A percentile compares a stretch with the other conserved stretches of the same genome.
Evolutionary conservation across 1,284 basidiomycete genomes (phyloP).

Genomic region (Anthracocystis setariae): DNA sequence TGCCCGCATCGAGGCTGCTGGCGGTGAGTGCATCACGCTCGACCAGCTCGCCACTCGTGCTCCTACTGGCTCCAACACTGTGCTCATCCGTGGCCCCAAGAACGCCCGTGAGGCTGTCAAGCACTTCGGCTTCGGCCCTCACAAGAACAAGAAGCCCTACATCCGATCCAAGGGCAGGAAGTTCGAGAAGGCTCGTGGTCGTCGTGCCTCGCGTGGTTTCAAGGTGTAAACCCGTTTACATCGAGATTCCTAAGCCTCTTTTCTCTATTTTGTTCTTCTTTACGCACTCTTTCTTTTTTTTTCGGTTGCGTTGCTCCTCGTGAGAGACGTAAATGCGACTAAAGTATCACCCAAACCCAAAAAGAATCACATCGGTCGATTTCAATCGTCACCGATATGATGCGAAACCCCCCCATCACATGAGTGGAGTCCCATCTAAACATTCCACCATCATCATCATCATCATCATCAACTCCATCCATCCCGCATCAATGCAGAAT

Average conservation of each 20-base stretch:
- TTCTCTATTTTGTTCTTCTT: background rate
- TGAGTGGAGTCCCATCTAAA: background rate
- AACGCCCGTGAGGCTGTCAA: constrained; percentile 92
- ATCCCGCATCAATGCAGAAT: constrained; percentile 48
- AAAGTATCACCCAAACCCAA: background rate
- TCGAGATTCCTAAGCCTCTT: constrained; percentile 1
- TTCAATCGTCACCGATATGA: no score
- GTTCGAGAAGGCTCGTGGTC: constrained; percentile 72
- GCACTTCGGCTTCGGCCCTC: constrained; percentile 78
- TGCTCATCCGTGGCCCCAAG: constrained; percentile 90
- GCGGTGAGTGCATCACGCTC: constrained; percentile 92
- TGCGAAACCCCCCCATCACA: no score
- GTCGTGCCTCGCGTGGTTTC: constrained; percentile 69
- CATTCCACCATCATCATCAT: constrained; percentile 5
- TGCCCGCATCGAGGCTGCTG: constrained; percentile 93
- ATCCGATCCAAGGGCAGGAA: constrained; percentile 95
- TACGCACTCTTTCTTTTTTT: background rate
- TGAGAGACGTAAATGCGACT: no score
- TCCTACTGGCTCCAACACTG: constrained; percentile 93
- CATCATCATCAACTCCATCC: constrained; percentile 8
- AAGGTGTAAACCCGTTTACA: constrained; percentile 58
- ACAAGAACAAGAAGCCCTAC: constrained; percentile 86
- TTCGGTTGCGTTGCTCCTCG: background rate
- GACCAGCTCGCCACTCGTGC: constrained; percentile 95
- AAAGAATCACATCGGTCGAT: background rate